These are phyloP conservation scores for Conticribra guillardii DNA, from an alignment of 108 stramenopile species.

Conservation along the genomic window DNA sequence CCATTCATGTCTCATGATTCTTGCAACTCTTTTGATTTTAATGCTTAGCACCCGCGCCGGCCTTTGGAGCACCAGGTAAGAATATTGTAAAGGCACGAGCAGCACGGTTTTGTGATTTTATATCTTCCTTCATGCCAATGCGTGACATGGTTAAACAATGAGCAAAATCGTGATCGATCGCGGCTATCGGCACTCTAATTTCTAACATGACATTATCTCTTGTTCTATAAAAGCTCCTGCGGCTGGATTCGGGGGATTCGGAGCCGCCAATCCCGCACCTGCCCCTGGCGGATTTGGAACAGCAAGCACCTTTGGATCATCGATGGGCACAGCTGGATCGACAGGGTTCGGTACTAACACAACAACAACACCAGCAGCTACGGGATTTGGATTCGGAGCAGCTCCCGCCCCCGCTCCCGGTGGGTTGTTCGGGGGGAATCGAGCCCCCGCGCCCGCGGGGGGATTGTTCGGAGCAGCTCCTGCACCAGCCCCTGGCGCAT, in stretches of 20 bases:
- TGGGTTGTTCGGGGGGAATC: no score
- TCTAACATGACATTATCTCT: conserved; percentile 1
- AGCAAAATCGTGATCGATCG: no score
- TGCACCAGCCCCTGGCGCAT: conserved; percentile 46
- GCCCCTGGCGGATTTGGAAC: conserved; percentile 17
- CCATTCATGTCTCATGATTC: conserved; percentile 48
- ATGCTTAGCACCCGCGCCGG: conserved; percentile 41
- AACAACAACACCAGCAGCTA: no score
- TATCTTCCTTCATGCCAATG: no score
- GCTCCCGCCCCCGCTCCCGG: no score
- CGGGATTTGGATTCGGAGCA: no score
- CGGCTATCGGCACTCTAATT: conserved; percentile 1
- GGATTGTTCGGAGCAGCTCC: conserved; percentile 76
- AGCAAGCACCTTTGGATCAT: no score
- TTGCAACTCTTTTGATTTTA: conserved; percentile 57
- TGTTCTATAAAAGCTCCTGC: conserved; percentile 32
- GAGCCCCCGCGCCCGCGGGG: conserved; percentile 38
- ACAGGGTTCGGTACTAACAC: no score
- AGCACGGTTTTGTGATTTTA: no score
- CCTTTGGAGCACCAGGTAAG: conserved; percentile 51
- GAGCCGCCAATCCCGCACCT: conserved; percentile 45
- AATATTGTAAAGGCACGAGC: no score
- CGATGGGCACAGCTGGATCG: no score
- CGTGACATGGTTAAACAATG: no score
- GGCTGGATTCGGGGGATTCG: conserved; percentile 35